Percentiles rank a stretch among this genome's conserved stretches.
phyloP scores from a whole-genome alignment of 192 early-diverging fungal genomes.

The Diversispora epigaea region DNA sequence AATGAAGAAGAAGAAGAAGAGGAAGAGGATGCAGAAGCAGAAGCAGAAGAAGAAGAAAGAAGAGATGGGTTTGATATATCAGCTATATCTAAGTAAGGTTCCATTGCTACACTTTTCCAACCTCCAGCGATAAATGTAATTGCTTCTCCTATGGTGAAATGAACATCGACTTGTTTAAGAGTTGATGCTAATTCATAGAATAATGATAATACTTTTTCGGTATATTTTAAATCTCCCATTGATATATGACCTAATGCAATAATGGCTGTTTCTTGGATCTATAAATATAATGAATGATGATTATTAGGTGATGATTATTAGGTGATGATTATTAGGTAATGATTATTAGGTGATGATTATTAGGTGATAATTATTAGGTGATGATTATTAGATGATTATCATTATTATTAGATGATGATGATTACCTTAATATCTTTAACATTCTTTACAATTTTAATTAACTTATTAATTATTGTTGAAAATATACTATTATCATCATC shows the following conservation, averaged over 20 bases:
- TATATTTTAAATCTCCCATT: conserved; percentile 42
- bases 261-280: conserved; percentile 71
- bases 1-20: conserved; percentile 28
- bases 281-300: background rate
- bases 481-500: background rate
- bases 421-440: conserved; percentile 66
- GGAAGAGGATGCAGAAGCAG: conserved; percentile 1
- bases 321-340: background rate
- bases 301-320: background rate
- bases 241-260: conserved; percentile 67
- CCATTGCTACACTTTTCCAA: conserved; percentile 67
- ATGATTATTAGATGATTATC: background rate
- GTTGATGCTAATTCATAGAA: conserved; percentile 58
- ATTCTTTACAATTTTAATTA: conserved; percentile 43
- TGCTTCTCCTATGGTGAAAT: conserved; percentile 85
- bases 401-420: background rate
- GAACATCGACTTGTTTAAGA: conserved; percentile 75
- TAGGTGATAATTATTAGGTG: too few species aligned
- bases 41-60: too few species aligned
- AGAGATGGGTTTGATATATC: conserved; percentile 22
- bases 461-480: conserved; percentile 1
- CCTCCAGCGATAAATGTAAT: conserved; percentile 62
- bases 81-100: conserved; percentile 70
- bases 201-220: conserved; percentile 41
- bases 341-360: too few species aligned